Percentiles rank a stretch among this genome's conserved stretches.
phyloP scores from a whole-genome alignment of 2,329 filamentous ascomycete species.

The Ophiostoma himal-ulmi region DNA sequence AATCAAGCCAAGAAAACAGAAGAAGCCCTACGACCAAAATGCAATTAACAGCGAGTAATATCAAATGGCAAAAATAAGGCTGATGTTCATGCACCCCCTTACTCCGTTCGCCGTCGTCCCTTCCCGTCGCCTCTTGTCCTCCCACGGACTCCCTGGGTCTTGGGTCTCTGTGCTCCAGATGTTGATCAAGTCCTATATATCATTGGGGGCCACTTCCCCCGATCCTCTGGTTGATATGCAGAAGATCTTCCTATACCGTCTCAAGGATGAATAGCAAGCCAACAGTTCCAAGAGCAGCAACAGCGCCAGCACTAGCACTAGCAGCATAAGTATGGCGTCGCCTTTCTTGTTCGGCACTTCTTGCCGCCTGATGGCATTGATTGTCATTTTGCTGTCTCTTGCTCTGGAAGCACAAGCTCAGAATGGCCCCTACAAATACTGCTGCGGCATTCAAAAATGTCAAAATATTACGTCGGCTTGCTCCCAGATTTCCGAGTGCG shows the following conservation, averaged over 20 bases:
- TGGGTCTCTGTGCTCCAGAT: background rate
- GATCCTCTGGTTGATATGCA: background rate
- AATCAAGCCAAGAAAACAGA: background rate
- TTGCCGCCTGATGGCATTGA: background rate
- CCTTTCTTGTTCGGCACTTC: background rate
- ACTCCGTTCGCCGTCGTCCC: background rate
- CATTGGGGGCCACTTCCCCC: background rate
- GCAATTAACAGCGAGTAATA: background rate
- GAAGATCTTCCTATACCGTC: background rate
- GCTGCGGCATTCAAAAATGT: conserved; percentile 18
- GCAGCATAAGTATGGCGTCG: background rate
- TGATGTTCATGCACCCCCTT: conserved; percentile 2
- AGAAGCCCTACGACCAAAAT: background rate
- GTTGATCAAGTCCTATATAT: background rate
- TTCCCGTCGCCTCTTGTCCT: background rate
- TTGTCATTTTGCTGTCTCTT: background rate
- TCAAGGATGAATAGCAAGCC: background rate
- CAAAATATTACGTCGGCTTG: conserved; percentile 14
- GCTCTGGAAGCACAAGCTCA: conserved; percentile 3
- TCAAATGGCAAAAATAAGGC: background rate
- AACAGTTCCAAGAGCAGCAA: background rate
- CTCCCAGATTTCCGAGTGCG: conserved; percentile 11
- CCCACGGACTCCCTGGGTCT: background rate
- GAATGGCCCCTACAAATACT: conserved; percentile 15
- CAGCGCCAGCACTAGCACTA: background rate